Evolutionary conservation across 2,329 filamentous ascomycete species (phyloP), one percentile per base, ranked within the genome.

Genomic region (Pseudogymnoascus sp.): DNA sequence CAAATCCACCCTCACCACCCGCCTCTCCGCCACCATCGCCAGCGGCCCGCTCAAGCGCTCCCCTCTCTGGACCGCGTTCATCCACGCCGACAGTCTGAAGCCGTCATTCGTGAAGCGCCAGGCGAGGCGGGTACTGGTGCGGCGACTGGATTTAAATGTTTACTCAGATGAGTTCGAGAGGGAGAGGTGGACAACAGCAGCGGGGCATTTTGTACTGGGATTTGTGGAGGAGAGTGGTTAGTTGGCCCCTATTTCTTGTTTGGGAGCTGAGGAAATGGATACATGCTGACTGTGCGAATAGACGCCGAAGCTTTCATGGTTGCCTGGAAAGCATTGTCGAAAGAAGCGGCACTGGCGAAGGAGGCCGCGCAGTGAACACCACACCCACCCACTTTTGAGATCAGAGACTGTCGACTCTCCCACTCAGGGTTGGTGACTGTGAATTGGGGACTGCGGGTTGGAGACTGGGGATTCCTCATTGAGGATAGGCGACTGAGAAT

Each of bases 21-120:
- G 84, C 10, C 78, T 87, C 0, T 83, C 85, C 58, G 81, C 82
- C 10, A 77, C 81, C 1, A 78, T 84, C 0, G 80, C 77, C 75
- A 78, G 81, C n/a, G 84, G 82, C 2, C 78, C 80, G 60, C 69
- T 85, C 59, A 76, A 74, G 31, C 75, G 75, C 59, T 84, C 82
- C 66, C 84, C 84, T 1, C 78, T 87, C 7, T 87, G 84, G 84
- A 87, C 84, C 2, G 84, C 84, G 2, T 87, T 87, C 67, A 4
- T 29, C 39, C 8, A 21, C 33, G n/a, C 2, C 13, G 39, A 58
- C 29, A 2, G 60, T 25, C 10, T 61, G 6, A 42, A 38, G 48
- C 1, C 59, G 31, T 6, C 36, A 12, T 5, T 59, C 85, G 83
- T 86, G 25, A 84, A 76, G 31, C 80, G 77, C 48, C 78, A 79